Evolutionary conservation across 2,329 filamentous ascomycete species (phyloP), one percentile per base, ranked within the genome.

Genomic region (Xylariomycetidae sp.): DNA sequence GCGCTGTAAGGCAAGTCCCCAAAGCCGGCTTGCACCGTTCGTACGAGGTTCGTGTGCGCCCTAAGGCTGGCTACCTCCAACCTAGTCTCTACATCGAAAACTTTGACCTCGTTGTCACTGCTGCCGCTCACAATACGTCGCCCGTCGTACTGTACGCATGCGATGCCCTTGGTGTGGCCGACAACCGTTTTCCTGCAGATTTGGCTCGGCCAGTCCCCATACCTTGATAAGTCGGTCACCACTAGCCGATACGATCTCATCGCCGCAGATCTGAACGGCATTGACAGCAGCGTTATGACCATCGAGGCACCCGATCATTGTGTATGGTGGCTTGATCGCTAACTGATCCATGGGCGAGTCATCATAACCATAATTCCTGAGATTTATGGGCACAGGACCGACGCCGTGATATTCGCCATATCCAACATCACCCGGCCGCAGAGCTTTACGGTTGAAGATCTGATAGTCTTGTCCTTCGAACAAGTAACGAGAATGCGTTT

Each of bases 391-490:
- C 2, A 77, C 72, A 1, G 76, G 69, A 33, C 74, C 68, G n/a
- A 80, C 59, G 0, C 50, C 46, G 9, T 54, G 45, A n/a, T n/a
- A n/a, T 14, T 64, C 50, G 2, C 59, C 59, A 56, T 80, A 81
- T 6, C 77, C 79, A 3, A 70, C 42, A 20, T 82, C 76, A 15
- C 76, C 76, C 27, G 72, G 67, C 19, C 66, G 64, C n/a, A 95
- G 65, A 13, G 79, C 69, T 13, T 68, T 72, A 5, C 92, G 80
- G 57, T 90, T 97, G 76, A 94, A 98, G 13, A 98, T 81, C 60
- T 96, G 69, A 98, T 95, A 1, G 84, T 84, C 59, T 89, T 94
- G 60, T 98, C 92, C 58, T 98, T 98, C 30, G 90, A 97, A 53
- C 92, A 97, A 1, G 92, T 98, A 10, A 97, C 88, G 4, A 98